Evolutionary conservation across 768 basidiomycete genomes (phyloP), one percentile per base, ranked within the genome.

Genomic region (Tricholoma furcatifolium): DNA sequence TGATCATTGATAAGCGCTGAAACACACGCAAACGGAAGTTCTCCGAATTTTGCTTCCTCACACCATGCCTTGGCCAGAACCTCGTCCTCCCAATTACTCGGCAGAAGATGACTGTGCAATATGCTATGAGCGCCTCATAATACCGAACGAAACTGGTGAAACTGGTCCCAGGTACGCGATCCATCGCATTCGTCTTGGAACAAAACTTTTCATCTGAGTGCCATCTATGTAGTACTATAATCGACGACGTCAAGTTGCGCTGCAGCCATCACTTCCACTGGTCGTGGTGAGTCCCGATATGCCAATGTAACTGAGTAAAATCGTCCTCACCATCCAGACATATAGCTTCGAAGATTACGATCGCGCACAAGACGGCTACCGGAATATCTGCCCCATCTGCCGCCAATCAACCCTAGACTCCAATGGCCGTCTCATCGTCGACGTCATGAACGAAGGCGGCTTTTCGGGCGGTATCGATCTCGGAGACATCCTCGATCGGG

Each of bases 281-380:
- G 53, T 48, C 47, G 43, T 54, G 53, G 53, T 54, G 24, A 32
- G 47, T 48, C 24, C 31, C 14, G 15, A 38, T 35, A 5, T 42
- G 17, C 36, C 7, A 10, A 4, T 38, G 27, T 3, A 4, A 12
- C 2, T n/a, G 8, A 18, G 20, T 51, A 7, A 9, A 38, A 17
- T 14, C 12, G 31, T 43, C 4, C 32, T 21, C 4, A 35, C 27
- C 14, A 18, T 44, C 24, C 27, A 1, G 3, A 5, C 18, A 49
- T 48, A 27, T 49, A 57, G 51, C 49, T 53, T 53, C 11, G 51
- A 43, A 14, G 55, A 56, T 10, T 56, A 56, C 12, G 55, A 53
- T 39, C 42, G 51, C 15, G 55, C 55, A 35, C 23, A 39, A 40
- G 47, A 52, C 17, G 41, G 47, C 12, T 48, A 56, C 17, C 46